Conservation (phyloP, 1,284 basidiomycete genomes). For the Rhodotorula sp. region DNA sequence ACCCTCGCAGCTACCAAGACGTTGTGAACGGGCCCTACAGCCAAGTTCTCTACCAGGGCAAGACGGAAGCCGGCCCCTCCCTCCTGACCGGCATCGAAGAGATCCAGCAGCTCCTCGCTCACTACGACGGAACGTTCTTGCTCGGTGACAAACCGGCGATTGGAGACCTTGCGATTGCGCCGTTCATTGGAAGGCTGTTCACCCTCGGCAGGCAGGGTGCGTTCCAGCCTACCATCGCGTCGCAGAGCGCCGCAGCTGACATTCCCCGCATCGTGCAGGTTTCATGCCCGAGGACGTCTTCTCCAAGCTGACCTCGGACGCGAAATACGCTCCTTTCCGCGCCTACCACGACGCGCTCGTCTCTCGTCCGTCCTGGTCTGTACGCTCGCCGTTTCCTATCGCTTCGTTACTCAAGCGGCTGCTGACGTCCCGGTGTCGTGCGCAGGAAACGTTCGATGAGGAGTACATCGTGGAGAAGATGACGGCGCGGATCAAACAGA, state of each 20-base stretch:
- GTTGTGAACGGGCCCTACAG: constrained; percentile 11
- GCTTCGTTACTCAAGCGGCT: neutral
- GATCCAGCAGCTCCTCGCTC: constrained; percentile 26
- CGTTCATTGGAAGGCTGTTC: constrained; percentile 35
- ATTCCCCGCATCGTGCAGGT: neutral
- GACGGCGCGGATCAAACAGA: constrained; percentile 8
- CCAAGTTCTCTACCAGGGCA: constrained; percentile 4
- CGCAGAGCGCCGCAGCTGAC: neutral
- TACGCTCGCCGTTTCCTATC: neutral
- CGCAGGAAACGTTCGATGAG: constrained; percentile 24
- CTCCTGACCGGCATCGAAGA: constrained; percentile 29
- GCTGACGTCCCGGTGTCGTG: neutral
- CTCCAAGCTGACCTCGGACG: constrained; percentile 1
- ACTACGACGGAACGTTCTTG: constrained; percentile 28
- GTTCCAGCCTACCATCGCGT: neutral
- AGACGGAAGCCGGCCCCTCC: constrained; percentile 1
- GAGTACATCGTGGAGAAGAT: constrained; percentile 10
- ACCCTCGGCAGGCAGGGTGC: constrained; percentile 13
- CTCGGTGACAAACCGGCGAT: constrained; percentile 33
- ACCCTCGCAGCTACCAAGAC: constrained; percentile 19
- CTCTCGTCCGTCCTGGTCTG: constrained; percentile 32
- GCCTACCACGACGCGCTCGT: constrained; percentile 23
- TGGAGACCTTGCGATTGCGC: constrained; percentile 36
- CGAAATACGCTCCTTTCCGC: constrained; percentile 17
- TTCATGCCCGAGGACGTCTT: neutral